Conservation (phyloP, 2,329 filamentous ascomycete genomes). For the Aureobasidium pullulans region DNA sequence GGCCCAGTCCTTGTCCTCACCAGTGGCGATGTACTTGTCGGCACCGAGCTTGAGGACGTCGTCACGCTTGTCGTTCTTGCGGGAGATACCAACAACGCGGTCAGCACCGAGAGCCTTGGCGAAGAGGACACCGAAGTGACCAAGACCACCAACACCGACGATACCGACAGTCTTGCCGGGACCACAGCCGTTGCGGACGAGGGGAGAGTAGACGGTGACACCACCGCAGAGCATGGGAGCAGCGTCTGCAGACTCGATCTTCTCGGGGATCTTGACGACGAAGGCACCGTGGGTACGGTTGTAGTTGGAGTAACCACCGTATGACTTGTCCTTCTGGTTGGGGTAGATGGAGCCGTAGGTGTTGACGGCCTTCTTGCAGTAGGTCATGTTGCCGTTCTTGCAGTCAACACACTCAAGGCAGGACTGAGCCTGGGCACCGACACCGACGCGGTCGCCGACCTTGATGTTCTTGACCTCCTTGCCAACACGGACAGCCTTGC, state of each 20-base stretch:
- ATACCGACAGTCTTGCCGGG: slow-evolving; percentile 64
- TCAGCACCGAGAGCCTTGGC: slow-evolving; percentile 62
- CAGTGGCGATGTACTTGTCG: slow-evolving; percentile 47
- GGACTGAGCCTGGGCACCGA: slow-evolving; percentile 40
- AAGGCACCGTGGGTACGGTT: slow-evolving; percentile 52
- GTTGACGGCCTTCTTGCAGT: slow-evolving; percentile 24
- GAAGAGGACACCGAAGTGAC: slow-evolving; percentile 64
- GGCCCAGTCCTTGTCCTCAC: slow-evolving; percentile 51
- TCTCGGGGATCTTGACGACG: slow-evolving; percentile 46
- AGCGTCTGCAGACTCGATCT: slow-evolving; percentile 40
- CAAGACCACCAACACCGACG: slow-evolving; percentile 62
- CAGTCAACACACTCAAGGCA: slow-evolving; percentile 49
- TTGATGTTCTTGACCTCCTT: slow-evolving; percentile 22
- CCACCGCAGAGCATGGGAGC: slow-evolving; percentile 71
- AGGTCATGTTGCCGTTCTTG: slow-evolving; percentile 29
- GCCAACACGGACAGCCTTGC: slow-evolving; percentile 22
- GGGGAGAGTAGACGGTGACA: slow-evolving; percentile 62
- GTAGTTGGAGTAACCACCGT: slow-evolving; percentile 54
- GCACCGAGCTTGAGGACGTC: slow-evolving; percentile 57
- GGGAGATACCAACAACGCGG: slow-evolving; percentile 55
- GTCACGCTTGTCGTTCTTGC: slow-evolving; percentile 49
- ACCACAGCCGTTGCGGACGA: slow-evolving; percentile 58
- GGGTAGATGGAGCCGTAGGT: slow-evolving; percentile 27
- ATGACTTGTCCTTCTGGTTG: slow-evolving; percentile 46
- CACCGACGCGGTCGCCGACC: slow-evolving; percentile 37